These are phyloP conservation scores for Mycena crocata DNA, from an alignment of 768 basidiomycete genomes.

Conservation along the genomic window DNA sequence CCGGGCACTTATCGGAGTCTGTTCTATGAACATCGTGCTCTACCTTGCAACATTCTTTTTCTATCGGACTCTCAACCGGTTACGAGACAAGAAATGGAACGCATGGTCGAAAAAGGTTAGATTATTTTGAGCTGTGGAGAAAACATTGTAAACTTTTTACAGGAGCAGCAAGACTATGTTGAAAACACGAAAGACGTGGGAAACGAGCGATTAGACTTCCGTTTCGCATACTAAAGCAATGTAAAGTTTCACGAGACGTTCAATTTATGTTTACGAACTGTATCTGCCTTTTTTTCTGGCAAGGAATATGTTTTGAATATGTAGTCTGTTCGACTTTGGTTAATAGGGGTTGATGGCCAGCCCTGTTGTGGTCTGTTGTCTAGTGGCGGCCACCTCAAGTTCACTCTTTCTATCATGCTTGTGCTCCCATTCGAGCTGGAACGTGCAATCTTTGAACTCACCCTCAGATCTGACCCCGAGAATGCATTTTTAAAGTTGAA, in stretches of 20 bases:
- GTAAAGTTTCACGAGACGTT: too few relatives aligned
- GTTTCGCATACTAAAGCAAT: conserved; percentile 65
- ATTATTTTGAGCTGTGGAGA: conserved; percentile 1
- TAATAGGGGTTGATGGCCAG: too few relatives aligned
- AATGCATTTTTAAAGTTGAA: not conserved
- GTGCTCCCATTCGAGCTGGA: conserved; percentile 8
- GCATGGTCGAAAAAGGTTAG: conserved; percentile 59
- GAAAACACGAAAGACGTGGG: conserved; percentile 72
- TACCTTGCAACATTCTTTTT: conserved; percentile 66
- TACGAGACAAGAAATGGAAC: conserved; percentile 64
- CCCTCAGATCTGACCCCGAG: not conserved
- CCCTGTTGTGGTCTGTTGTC: too few relatives aligned
- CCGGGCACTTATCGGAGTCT: conserved; percentile 64
- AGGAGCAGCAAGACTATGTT: conserved; percentile 70
- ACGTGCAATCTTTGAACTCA: conserved; percentile 16
- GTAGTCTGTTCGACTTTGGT: too few relatives aligned
- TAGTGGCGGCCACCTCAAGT: too few relatives aligned
- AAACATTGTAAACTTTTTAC: conserved; percentile 1
- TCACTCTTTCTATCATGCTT: not conserved
- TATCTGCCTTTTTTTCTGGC: too few relatives aligned
- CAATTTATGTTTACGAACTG: too few relatives aligned
- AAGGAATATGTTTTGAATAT: too few relatives aligned
- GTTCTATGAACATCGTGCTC: conserved; percentile 62
- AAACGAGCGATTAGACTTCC: conserved; percentile 70
- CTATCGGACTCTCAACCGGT: conserved; percentile 63